phyloP scores from a whole-genome alignment of 441 rosid genomes.

The Pelargonium myrrhifolium region DNA sequence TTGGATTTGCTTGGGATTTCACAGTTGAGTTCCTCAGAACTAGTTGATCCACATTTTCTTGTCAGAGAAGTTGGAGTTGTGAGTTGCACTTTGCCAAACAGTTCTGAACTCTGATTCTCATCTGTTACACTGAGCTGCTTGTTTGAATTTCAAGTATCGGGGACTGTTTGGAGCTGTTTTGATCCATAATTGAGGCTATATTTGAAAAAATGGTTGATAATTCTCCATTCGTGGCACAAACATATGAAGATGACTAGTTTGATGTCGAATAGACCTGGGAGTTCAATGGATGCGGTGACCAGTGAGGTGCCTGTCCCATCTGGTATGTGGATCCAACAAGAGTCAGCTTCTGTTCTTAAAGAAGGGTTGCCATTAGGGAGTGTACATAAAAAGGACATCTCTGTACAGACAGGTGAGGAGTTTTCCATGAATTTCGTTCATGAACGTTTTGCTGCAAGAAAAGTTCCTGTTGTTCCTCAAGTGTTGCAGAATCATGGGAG shows the following conservation, averaged over 20 bases:
- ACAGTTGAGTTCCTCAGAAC: background rate
- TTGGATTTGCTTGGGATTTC: slow-evolving; percentile 20
- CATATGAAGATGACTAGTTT: slow-evolving; percentile 17
- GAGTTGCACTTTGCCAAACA: too few relatives aligned
- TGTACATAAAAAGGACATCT: slow-evolving; percentile 33
- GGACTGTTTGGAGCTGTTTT: background rate
- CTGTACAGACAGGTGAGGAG: slow-evolving; percentile 61
- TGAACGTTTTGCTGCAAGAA: slow-evolving; percentile 32
- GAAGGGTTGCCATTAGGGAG: slow-evolving; percentile 18
- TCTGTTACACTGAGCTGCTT: background rate
- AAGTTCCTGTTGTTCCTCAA: slow-evolving; percentile 21
- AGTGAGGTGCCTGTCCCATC: slow-evolving; percentile 31
- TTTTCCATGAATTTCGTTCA: slow-evolving; percentile 57
- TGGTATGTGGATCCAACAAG: slow-evolving; percentile 32
- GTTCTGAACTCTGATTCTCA: background rate
- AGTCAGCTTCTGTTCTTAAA: slow-evolving; percentile 17
- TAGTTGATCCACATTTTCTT: background rate
- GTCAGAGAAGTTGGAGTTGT: background rate
- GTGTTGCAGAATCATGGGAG: slow-evolving; percentile 22
- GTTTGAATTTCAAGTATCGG: background rate
- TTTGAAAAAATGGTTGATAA: slow-evolving; percentile 2
- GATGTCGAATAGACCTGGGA: slow-evolving; percentile 17
- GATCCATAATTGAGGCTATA: background rate
- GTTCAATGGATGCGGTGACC: slow-evolving; percentile 22
- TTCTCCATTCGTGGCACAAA: slow-evolving; percentile 12